Evolutionary conservation across 441 rosid genomes (phyloP).

Genomic region (Erysimum pusillum): DNA sequence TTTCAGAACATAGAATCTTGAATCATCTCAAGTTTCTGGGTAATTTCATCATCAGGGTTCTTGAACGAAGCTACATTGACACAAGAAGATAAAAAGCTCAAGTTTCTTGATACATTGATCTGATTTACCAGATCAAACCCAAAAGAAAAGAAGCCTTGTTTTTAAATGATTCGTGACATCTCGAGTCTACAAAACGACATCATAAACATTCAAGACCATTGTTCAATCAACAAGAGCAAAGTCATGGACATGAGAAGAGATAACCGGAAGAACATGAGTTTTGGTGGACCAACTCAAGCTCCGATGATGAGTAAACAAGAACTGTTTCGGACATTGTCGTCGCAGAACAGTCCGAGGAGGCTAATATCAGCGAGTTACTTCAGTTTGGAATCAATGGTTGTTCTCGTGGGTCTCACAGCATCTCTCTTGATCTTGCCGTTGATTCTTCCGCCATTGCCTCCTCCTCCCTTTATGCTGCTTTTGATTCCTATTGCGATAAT

Average conservation of each 20-base stretch:
- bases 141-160: background rate
- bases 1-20: background rate
- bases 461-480: slow-evolving; percentile 87
- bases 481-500: slow-evolving; percentile 82
- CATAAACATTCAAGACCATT: slow-evolving; percentile 50
- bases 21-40: background rate
- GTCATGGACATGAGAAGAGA: slow-evolving; percentile 62
- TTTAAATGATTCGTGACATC: slow-evolving; percentile 52
- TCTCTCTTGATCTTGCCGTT: slow-evolving; percentile 82
- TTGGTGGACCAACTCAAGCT: slow-evolving; percentile 19
- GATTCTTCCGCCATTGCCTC: slow-evolving; percentile 92
- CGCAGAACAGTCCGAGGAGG: slow-evolving; percentile 55
- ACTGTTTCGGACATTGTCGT: slow-evolving; percentile 48
- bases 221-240: slow-evolving; percentile 32
- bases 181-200: slow-evolving; percentile 41
- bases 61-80: slow-evolving; percentile 41
- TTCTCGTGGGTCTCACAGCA: slow-evolving; percentile 74
- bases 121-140: background rate
- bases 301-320: slow-evolving; percentile 48
- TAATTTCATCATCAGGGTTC: slow-evolving; percentile 16
- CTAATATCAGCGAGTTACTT: slow-evolving; percentile 65
- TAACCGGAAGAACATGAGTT: slow-evolving; percentile 39
- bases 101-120: slow-evolving; percentile 21
- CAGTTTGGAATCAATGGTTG: slow-evolving; percentile 70
- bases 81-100: background rate